Conservation (phyloP, 2,329 filamentous ascomycete genomes). For the Microdochium paspali region DNA sequence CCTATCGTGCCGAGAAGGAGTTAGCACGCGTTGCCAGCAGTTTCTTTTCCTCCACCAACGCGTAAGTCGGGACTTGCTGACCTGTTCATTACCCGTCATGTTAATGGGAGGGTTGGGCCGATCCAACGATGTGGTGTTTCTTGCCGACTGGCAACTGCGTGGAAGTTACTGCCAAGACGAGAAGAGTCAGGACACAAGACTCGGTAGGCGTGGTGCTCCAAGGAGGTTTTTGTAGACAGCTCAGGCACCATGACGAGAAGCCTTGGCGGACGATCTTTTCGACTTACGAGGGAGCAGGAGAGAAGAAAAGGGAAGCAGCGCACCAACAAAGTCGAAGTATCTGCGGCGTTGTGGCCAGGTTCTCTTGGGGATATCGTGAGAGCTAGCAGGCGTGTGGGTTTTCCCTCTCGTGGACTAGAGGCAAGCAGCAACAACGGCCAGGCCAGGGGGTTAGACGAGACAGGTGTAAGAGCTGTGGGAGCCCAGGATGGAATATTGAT, state of each 20-base stretch:
- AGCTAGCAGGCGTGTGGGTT: not conserved
- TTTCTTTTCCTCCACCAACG: not conserved
- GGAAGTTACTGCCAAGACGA: too few relatives aligned
- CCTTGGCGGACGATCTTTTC: too few relatives aligned
- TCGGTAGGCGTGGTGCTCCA: too few relatives aligned
- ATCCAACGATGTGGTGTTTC: not conserved
- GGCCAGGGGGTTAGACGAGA: not conserved
- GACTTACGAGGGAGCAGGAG: too few relatives aligned
- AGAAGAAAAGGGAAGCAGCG: too few relatives aligned
- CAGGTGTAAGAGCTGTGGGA: not conserved
- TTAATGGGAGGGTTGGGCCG: slow-evolving; percentile 1
- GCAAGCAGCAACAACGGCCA: not conserved
- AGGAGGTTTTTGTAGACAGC: too few relatives aligned
- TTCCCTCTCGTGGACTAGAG: not conserved
- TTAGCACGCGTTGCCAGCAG: not conserved
- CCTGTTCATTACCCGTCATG: slow-evolving; percentile 18
- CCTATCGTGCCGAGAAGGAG: slow-evolving; percentile 21
- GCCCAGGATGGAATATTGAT: not conserved
- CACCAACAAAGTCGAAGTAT: too few relatives aligned
- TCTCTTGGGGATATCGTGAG: too few relatives aligned
- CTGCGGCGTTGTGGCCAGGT: too few relatives aligned
- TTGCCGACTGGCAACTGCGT: not conserved
- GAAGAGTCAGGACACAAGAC: too few relatives aligned
- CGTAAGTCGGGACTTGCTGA: slow-evolving; percentile 1
- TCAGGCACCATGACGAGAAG: too few relatives aligned